phyloP scores from a whole-genome alignment of 441 rosid genomes.

The Codiaeum variegatum region DNA sequence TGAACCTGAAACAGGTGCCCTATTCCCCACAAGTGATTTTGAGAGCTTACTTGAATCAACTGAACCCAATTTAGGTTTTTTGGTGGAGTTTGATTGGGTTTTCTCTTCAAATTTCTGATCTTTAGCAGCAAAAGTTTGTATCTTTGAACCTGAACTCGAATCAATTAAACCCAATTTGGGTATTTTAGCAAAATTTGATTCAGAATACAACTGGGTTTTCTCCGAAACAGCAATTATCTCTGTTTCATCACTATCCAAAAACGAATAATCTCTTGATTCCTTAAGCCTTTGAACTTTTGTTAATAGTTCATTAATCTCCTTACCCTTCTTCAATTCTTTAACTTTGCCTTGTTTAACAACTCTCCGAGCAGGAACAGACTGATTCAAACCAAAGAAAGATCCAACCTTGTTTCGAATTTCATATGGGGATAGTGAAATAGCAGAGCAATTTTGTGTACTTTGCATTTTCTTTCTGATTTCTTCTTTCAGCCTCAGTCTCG shows the following conservation, averaged over 20 bases:
- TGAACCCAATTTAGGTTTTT: background rate
- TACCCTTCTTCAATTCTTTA: background rate
- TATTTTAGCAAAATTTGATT: too few relatives aligned
- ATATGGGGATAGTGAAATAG: too few relatives aligned
- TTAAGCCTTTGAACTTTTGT: background rate
- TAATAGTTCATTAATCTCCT: background rate
- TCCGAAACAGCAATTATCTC: background rate
- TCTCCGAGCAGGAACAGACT: background rate
- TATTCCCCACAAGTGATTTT: background rate
- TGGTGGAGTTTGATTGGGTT: too few relatives aligned
- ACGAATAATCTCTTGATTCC: slow-evolving; percentile 17
- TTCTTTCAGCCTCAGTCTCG: slow-evolving; percentile 9
- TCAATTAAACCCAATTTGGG: too few relatives aligned
- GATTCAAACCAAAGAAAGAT: background rate
- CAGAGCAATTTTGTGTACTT: background rate
- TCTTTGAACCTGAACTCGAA: too few relatives aligned
- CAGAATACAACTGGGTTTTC: too few relatives aligned
- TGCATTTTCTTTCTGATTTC: slow-evolving; percentile 2
- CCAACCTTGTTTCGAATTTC: background rate
- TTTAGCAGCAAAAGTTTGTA: too few relatives aligned
- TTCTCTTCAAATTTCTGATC: too few relatives aligned
- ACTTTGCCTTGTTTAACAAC: background rate
- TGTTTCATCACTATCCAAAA: background rate
- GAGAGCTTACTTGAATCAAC: background rate
- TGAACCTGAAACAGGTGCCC: too few relatives aligned